These are phyloP conservation scores for Hemisphaericaspora lyxosophila DNA, from an alignment of 1,139 yeast genomes.

Conservation along the genomic window DNA sequence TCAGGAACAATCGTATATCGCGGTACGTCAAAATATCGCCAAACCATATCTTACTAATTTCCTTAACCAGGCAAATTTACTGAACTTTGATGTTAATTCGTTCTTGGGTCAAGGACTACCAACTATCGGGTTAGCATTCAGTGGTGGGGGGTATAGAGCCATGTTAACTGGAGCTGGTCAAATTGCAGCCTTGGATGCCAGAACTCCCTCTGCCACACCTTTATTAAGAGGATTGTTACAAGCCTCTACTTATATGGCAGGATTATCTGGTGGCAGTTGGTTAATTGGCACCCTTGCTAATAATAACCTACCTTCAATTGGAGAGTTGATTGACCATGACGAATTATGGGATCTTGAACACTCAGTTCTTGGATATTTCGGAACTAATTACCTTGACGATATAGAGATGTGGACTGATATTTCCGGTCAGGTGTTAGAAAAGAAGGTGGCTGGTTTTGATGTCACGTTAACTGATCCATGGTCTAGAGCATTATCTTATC, in stretches of 20 bases:
- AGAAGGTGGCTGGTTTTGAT: constrained; percentile 36
- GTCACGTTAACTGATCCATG: constrained; percentile 44
- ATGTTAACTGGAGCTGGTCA: constrained; percentile 48
- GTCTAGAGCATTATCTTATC: constrained; percentile 44
- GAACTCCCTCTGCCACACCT: constrained; percentile 25
- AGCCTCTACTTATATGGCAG: constrained; percentile 37
- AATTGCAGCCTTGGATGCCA: constrained; percentile 34
- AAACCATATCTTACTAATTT: too few relatives aligned
- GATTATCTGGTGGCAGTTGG: constrained; percentile 49
- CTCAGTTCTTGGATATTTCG: constrained; percentile 41
- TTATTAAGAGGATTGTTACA: constrained; percentile 46
- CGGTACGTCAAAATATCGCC: too few relatives aligned
- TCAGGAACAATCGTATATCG: too few relatives aligned
- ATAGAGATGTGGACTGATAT: neutral
- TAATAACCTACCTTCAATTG: constrained; percentile 39
- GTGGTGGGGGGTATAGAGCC: constrained; percentile 50
- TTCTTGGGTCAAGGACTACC: too few relatives aligned
- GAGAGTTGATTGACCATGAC: constrained; percentile 24
- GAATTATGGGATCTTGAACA: constrained; percentile 42
- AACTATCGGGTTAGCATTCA: constrained; percentile 42
- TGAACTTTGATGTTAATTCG: too few relatives aligned
- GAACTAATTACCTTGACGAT: constrained; percentile 21
- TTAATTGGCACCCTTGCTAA: constrained; percentile 38
- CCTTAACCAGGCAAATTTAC: too few relatives aligned
- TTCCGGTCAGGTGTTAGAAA: constrained; percentile 18